Evolutionary conservation across 192 early-diverging fungal genomes (phyloP), one percentile per base, ranked within the genome.

Genomic region (Backusella morwellensis): DNA sequence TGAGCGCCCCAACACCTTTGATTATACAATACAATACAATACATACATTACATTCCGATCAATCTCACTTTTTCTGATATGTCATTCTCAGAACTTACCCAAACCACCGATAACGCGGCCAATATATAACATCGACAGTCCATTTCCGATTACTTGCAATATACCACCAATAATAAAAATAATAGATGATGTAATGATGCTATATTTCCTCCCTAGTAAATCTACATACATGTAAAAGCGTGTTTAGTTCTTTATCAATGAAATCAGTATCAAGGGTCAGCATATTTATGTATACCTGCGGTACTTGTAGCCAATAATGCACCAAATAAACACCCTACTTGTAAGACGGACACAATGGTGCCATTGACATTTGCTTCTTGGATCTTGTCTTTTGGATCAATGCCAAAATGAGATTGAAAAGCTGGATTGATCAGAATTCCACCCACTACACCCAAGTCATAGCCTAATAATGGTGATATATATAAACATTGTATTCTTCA

Each of bases 141-240:
- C 71, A 23, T 71, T 74, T 38, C 78, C 82, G 50, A 79, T 77
- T 35, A 75, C 66, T 66, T 83, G 76, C 3, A 83, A 71, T 38
- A 86, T 77, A 21, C 83, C 90, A 34, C 95, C 95, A 52, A 93
- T 69, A 17, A 78, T 76, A 77, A 95, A 96, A 15, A 92, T 79
- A 26, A 85, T 50, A 23, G 84, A 84, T 29, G 86, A 86, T 0
- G 80, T 6, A 73, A 91, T 83, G 72, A 93, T 92, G 26, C 88
- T 82, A 38, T 80, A 84, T 41, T 90, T 92, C 42, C 92, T 86
- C 9, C 90, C 87, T 32, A 88, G 77, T 44, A 59, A 75, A 78
- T 93, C 92, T 81, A 72, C 21, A 44, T 44, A 17, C 14, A 44
- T 44, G 42, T 44, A 17, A 40, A 32, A 44, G 42, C 42, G 42